phyloP scores from a whole-genome alignment of 1,284 basidiomycete species.

The Cystobasidium pallidum region DNA sequence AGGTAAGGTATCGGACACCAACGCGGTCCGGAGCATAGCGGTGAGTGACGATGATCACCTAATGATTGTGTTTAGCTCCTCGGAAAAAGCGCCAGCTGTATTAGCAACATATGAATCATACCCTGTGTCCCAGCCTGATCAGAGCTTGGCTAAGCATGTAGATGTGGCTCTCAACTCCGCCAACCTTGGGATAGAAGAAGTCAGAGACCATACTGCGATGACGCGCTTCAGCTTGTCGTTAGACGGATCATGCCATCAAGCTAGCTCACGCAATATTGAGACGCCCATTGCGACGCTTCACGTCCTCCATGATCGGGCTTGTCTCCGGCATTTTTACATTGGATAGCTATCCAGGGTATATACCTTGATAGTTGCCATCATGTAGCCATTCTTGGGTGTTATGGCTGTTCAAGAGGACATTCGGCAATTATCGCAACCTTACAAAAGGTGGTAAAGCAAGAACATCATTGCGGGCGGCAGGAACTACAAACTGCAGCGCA shows the following conservation, averaged over 20 bases:
- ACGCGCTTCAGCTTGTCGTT: neutral
- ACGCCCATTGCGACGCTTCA: conserved; percentile 3
- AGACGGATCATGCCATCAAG: too few species aligned
- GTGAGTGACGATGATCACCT: conserved; percentile 96
- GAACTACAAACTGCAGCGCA: too few species aligned
- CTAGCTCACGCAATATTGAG: conserved; percentile 36
- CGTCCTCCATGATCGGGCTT: conserved; percentile 10
- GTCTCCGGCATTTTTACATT: neutral
- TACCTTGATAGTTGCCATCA: neutral
- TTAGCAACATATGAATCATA: conserved; percentile 54
- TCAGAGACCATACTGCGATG: conserved; percentile 85
- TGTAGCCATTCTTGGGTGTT: neutral
- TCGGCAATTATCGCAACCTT: too few species aligned
- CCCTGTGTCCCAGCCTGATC: conserved; percentile 82
- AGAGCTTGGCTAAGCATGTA: conserved; percentile 88
- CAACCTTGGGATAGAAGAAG: conserved; percentile 93
- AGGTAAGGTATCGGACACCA: conserved; percentile 85
- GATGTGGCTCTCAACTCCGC: conserved; percentile 96
- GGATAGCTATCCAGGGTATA: neutral
- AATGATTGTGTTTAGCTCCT: conserved; percentile 13
- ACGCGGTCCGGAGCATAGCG: conserved; percentile 80
- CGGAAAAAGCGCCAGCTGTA: neutral
- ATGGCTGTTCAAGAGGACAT: neutral
- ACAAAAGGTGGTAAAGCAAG: too few species aligned
- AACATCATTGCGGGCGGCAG: too few species aligned